A percentile compares a stretch with the other conserved stretches of the same genome.
phyloP scores from a whole-genome alignment of 2,329 filamentous ascomycete species.

The Nemania abortiva region DNA sequence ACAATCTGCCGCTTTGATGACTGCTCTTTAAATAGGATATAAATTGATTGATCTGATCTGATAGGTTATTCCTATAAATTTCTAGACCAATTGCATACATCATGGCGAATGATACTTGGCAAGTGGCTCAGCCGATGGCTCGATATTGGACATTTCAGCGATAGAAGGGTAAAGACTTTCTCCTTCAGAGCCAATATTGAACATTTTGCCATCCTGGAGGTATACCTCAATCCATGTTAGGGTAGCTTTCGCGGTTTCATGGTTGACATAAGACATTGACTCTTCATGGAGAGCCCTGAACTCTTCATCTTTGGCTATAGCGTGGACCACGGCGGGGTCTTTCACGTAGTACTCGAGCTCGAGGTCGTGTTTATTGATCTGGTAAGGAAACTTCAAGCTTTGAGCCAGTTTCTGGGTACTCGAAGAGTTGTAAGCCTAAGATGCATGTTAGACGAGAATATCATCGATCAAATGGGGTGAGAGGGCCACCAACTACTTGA shows the following conservation, averaged over 20 bases:
- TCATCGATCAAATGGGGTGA: neutral
- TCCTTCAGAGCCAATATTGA: neutral
- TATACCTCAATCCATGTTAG: constrained; percentile 6
- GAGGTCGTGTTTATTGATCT: neutral
- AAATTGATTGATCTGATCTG: too few relatives aligned
- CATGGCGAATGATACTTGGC: neutral
- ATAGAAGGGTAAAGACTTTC: neutral
- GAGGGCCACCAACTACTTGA: neutral
- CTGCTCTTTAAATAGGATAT: too few relatives aligned
- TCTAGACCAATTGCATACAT: neutral
- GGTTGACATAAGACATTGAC: neutral
- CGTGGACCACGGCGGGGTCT: neutral
- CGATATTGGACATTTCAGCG: neutral
- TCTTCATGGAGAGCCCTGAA: neutral
- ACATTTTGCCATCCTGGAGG: neutral
- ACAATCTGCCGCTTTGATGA: too few relatives aligned
- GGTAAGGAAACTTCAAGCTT: neutral
- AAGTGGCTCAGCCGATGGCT: neutral
- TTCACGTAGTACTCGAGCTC: constrained; percentile 2
- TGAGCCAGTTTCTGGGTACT: neutral
- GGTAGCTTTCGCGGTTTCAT: neutral
- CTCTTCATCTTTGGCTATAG: neutral
- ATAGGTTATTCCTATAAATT: too few relatives aligned
- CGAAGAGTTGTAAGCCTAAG: neutral
- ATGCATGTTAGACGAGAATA: neutral